Conservation (phyloP, 1,284 basidiomycete genomes). For the Volvariella surrecta region DNA sequence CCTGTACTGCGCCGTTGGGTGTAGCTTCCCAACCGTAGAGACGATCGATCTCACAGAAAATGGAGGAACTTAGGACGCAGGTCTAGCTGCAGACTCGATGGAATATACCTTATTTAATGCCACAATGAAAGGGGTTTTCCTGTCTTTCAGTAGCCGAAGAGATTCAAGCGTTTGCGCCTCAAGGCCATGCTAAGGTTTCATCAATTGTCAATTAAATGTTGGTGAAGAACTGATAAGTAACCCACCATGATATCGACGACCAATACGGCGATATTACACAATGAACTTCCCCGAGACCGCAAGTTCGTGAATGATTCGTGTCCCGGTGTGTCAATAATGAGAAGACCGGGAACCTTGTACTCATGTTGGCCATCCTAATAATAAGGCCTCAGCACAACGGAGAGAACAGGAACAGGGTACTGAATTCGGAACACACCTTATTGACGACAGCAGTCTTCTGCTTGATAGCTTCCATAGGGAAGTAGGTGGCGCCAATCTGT, state of each 20-base stretch:
- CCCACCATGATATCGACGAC: slow-evolving; percentile 93
- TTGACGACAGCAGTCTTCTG: slow-evolving; percentile 91
- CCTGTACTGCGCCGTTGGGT: slow-evolving; percentile 88
- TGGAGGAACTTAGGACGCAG: slow-evolving; percentile 5
- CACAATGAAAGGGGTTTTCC: slow-evolving; percentile 98
- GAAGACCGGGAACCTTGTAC: slow-evolving; percentile 95
- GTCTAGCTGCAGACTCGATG: background rate
- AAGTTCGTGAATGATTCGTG: slow-evolving; percentile 99
- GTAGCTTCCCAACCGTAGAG: slow-evolving; percentile 93
- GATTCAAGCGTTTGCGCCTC: slow-evolving; percentile 98
- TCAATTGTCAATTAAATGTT: slow-evolving; percentile 18
- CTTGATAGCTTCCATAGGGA: slow-evolving; percentile 95
- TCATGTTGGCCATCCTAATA: slow-evolving; percentile 71
- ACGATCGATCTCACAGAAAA: slow-evolving; percentile 81
- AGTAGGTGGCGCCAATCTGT: slow-evolving; percentile 99
- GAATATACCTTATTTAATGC: slow-evolving; percentile 88
- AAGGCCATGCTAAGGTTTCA: slow-evolving; percentile 61
- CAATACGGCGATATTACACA: slow-evolving; percentile 98
- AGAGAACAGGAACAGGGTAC: background rate
- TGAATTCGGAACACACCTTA: slow-evolving; percentile 37
- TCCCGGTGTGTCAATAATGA: slow-evolving; percentile 97
- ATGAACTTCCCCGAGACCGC: slow-evolving; percentile 90
- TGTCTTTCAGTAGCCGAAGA: slow-evolving; percentile 84
- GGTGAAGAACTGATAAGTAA: background rate
- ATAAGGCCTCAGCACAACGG: slow-evolving; percentile 4